A percentile compares a stretch with the other conserved stretches of the same genome.
Conservation (phyloP, 208 protist genomes). For the Leishmania tropica region DNA sequence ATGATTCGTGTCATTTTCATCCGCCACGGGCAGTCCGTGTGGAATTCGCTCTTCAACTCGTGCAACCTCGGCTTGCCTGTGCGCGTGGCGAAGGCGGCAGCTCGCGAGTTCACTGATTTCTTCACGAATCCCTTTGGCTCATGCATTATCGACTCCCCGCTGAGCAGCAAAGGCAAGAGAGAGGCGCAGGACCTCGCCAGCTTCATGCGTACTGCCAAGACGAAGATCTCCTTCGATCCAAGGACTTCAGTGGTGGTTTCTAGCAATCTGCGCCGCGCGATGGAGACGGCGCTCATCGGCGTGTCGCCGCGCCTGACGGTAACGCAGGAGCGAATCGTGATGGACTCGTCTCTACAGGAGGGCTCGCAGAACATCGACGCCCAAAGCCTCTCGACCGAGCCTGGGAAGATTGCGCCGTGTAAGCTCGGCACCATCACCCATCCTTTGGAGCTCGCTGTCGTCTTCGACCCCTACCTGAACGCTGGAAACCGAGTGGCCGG, state of each 20-base stretch:
- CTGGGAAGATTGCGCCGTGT: slow-evolving; percentile 71
- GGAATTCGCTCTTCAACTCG: slow-evolving; percentile 92
- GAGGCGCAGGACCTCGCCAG: slow-evolving; percentile 72
- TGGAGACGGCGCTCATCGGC: slow-evolving; percentile 84
- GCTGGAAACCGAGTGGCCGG: slow-evolving; percentile 70
- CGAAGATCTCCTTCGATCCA: slow-evolving; percentile 65
- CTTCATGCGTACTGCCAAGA: slow-evolving; percentile 68
- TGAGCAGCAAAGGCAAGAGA: slow-evolving; percentile 72
- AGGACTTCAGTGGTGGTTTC: slow-evolving; percentile 71
- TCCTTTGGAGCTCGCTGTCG: slow-evolving; percentile 36
- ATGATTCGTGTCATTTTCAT: slow-evolving; percentile 90
- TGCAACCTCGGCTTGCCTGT: slow-evolving; percentile 58
- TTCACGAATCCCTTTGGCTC: slow-evolving; percentile 83
- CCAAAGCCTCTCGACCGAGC: slow-evolving; percentile 81
- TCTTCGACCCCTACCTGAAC: slow-evolving; percentile 80
- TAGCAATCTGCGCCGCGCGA: slow-evolving; percentile 88
- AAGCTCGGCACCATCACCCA: slow-evolving; percentile 49
- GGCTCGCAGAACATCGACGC: slow-evolving; percentile 92
- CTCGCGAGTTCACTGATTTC: slow-evolving; percentile 61
- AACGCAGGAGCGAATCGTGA: slow-evolving; percentile 75
- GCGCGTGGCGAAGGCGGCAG: slow-evolving; percentile 54
- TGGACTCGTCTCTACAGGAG: slow-evolving; percentile 90
- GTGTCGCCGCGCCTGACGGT: slow-evolving; percentile 55
- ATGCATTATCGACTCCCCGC: slow-evolving; percentile 90
- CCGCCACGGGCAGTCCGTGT: slow-evolving; percentile 93